Percentiles rank a stretch among this genome's conserved stretches.
Evolutionary conservation across 768 basidiomycete genomes (phyloP).

Genomic region (Russula foetens): DNA sequence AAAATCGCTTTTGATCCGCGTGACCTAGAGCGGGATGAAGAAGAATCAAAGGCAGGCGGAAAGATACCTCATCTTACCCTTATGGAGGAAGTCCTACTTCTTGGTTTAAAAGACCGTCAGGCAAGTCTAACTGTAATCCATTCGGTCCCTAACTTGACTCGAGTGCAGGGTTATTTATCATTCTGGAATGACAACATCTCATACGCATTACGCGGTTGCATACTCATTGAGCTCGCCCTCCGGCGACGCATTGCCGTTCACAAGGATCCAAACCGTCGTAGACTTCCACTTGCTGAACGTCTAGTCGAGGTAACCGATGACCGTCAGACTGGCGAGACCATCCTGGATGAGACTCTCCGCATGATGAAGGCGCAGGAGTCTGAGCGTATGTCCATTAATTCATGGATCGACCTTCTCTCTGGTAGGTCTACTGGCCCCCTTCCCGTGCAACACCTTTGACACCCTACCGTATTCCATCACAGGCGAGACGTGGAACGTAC

Average conservation of each 20-base stretch:
- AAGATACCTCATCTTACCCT: slow-evolving; percentile 82
- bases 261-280: slow-evolving; percentile 68
- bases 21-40: slow-evolving; percentile 68
- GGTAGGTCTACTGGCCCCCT: slow-evolving; percentile 44
- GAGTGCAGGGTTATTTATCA: slow-evolving; percentile 75
- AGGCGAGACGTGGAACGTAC: slow-evolving; percentile 99
- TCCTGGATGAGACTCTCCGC: slow-evolving; percentile 89
- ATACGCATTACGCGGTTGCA: slow-evolving; percentile 96
- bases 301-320: slow-evolving; percentile 89
- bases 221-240: slow-evolving; percentile 94
- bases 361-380: slow-evolving; percentile 83
- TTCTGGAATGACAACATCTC: slow-evolving; percentile 99
- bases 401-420: slow-evolving; percentile 91
- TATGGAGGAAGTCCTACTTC: slow-evolving; percentile 92
- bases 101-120: slow-evolving; percentile 96
- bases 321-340: slow-evolving; percentile 89
- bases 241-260: slow-evolving; percentile 88
- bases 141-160: not conserved
- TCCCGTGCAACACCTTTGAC: not conserved
- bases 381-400: slow-evolving; percentile 75
- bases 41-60: slow-evolving; percentile 56
- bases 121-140: slow-evolving; percentile 34
- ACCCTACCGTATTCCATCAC: slow-evolving; percentile 3
- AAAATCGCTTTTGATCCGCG: slow-evolving; percentile 92
- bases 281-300: slow-evolving; percentile 71